These are phyloP conservation scores for Aspergillus intermedius DNA, from an alignment of 2,329 filamentous ascomycete genomes.

Conservation along the genomic window DNA sequence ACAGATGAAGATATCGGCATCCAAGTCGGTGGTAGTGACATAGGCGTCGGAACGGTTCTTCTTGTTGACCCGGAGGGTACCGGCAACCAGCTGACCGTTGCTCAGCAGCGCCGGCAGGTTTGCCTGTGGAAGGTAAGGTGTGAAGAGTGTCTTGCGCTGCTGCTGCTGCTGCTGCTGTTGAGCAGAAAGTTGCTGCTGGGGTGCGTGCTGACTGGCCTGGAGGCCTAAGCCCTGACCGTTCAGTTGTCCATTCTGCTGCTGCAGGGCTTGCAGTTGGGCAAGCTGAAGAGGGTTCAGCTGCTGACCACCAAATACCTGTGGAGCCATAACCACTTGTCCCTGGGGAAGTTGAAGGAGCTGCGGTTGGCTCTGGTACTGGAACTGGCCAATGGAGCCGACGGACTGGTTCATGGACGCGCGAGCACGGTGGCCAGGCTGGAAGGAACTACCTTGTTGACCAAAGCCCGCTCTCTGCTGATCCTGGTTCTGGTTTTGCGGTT, in stretches of 20 bases:
- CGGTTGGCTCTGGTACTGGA: conserved; percentile 82
- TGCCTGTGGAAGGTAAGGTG: conserved; percentile 91
- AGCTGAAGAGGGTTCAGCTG: conserved; percentile 83
- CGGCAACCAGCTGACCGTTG: conserved; percentile 90
- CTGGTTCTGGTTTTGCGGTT: conserved; percentile 55
- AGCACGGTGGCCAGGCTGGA: conserved; percentile 86
- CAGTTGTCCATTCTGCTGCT: conserved; percentile 87
- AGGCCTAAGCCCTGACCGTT: conserved; percentile 66
- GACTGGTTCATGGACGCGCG: conserved; percentile 83
- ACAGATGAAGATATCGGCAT: conserved; percentile 98
- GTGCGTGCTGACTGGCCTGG: conserved; percentile 64
- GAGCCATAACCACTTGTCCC: conserved; percentile 76
- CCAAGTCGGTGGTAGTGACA: conserved; percentile 86
- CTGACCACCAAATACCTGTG: conserved; percentile 76
- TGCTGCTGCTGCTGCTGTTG: conserved; percentile 68
- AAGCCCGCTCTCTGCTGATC: conserved; percentile 52
- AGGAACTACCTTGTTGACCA: conserved; percentile 63
- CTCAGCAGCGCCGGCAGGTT: conserved; percentile 82
- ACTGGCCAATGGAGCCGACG: conserved; percentile 72
- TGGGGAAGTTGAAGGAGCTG: conserved; percentile 79
- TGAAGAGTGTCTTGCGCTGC: conserved; percentile 96
- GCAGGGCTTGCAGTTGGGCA: conserved; percentile 83
- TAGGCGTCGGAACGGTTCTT: conserved; percentile 99
- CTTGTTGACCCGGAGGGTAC: conserved; percentile 97
- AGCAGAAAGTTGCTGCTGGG: conserved; percentile 52